Evolutionary conservation across 176 grass and related monocot genomes (phyloP), one percentile per base, ranked within the genome.

Genomic region (Tillandsia fasciculata): DNA sequence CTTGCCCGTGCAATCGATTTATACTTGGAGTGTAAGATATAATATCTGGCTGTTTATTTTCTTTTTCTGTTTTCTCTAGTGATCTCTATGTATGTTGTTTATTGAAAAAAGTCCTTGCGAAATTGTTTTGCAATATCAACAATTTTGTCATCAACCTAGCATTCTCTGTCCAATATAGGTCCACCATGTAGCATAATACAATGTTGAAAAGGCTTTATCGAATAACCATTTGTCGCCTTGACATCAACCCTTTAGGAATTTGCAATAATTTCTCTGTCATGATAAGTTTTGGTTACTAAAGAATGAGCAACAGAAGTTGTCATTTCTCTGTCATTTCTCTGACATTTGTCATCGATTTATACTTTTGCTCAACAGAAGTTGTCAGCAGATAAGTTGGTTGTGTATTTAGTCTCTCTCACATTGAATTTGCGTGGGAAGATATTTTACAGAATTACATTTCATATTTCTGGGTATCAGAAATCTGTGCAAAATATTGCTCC

Each of bases 1-100:
- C 83, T 99, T 51, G 77, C 86, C 76, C 94, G 77, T 84, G 90
- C 94, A 52, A 78, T 99, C 73, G 84, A 90, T 71, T 87, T 93
- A 65, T 99, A 99, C 68, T 80, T 99, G 71, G 86, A 64, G 73
- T 99, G 94, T 93, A 93, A 87, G 89, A 79, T 68, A 51, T 53
- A 15, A 18, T 72, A 42, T 65, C 50, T 75, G 23, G 11, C 50
- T 80, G 26, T 48, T 68, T 12, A 15, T 8, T 65, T 29, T 48
- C 50, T 49, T 78, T 61, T 80, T 74, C 48, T 57, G 68, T 42
- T 73, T 13, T 54, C 15, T 54, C n/a, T 78, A 29, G 28, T 29
- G 28, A 42, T 42, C 4, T 42, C 33, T 42, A 5, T 42, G 33
- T 42, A 42, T 42, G 7, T 42, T 42, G 33, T 42, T 42, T 42